A percentile compares a stretch with the other conserved stretches of the same genome.
These are phyloP conservation scores for Xylaria sp. DNA, from an alignment of 2,329 filamentous ascomycete species.

Conservation along the genomic window DNA sequence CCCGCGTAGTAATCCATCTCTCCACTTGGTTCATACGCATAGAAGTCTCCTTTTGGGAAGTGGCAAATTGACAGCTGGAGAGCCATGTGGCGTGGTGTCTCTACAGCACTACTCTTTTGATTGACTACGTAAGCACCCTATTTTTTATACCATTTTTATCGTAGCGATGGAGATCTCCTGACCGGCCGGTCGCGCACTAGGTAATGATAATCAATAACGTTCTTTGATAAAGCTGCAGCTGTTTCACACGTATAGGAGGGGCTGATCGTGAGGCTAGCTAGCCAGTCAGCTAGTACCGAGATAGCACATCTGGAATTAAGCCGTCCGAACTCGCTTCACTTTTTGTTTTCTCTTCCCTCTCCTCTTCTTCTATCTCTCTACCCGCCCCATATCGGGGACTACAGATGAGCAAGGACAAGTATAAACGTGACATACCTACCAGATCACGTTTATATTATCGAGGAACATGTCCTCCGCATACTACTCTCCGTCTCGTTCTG, in stretches of 20 bases:
- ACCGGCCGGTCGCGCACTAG: neutral
- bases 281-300: slow-evolving; percentile 44
- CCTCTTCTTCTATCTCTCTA: neutral
- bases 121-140: slow-evolving; percentile 2
- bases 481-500: slow-evolving; percentile 7
- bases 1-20: neutral
- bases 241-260: slow-evolving; percentile 38
- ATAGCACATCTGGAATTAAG: slow-evolving; percentile 15
- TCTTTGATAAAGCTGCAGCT: slow-evolving; percentile 30
- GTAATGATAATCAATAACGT: slow-evolving; percentile 15
- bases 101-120: neutral
- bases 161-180: slow-evolving; percentile 6
- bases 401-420: neutral
- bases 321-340: slow-evolving; percentile 5
- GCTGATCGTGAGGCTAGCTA: slow-evolving; percentile 46
- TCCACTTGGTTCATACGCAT: neutral
- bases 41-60: slow-evolving; percentile 1
- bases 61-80: slow-evolving; percentile 1
- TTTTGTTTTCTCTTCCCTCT: neutral
- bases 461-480: slow-evolving; percentile 8
- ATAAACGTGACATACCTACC: slow-evolving; percentile 8
- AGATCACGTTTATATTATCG: slow-evolving; percentile 10
- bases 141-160: neutral
- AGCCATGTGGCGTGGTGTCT: neutral
- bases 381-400: neutral